phyloP scores from a whole-genome alignment of 2,329 filamentous ascomycete genomes.

The Dactylonectria estremocensis region DNA sequence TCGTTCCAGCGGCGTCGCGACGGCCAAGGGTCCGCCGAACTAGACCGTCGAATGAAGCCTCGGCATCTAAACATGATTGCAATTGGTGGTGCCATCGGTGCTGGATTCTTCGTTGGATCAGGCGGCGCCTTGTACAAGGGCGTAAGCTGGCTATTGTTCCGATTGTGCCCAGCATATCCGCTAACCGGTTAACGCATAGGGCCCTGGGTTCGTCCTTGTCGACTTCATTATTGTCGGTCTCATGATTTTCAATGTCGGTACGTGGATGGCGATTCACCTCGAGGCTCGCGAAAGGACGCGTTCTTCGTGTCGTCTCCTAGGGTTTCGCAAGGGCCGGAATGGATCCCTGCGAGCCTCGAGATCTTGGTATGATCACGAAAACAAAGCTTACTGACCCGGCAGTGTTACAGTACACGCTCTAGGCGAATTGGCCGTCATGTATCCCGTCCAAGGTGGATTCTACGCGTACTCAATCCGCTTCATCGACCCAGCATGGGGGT shows the following conservation, averaged over 20 bases:
- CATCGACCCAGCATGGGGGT: slow-evolving; percentile 73
- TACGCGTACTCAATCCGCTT: slow-evolving; percentile 75
- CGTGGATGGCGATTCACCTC: too few relatives aligned
- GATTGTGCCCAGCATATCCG: neutral
- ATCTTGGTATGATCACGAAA: slow-evolving; percentile 10
- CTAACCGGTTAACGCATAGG: slow-evolving; percentile 35
- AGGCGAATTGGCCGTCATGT: slow-evolving; percentile 74
- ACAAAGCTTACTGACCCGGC: slow-evolving; percentile 3
- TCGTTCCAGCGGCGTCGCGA: slow-evolving; percentile 44
- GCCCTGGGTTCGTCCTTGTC: slow-evolving; percentile 62
- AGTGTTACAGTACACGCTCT: slow-evolving; percentile 69
- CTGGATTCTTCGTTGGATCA: slow-evolving; percentile 75
- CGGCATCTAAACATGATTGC: slow-evolving; percentile 76
- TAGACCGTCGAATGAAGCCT: slow-evolving; percentile 66
- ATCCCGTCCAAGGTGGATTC: slow-evolving; percentile 74
- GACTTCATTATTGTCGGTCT: slow-evolving; percentile 71
- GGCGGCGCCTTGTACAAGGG: slow-evolving; percentile 67
- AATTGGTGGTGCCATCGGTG: slow-evolving; percentile 74
- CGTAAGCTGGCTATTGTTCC: slow-evolving; percentile 43
- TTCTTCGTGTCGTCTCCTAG: neutral
- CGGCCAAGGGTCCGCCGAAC: slow-evolving; percentile 45
- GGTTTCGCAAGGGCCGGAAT: neutral
- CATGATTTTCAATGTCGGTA: slow-evolving; percentile 72
- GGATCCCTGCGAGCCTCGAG: too few relatives aligned
- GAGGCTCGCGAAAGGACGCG: too few relatives aligned